Percentiles rank a stretch among this genome's conserved stretches.
These are phyloP conservation scores for Rhizopus delemar DNA, from an alignment of 371 early-diverging fungal species.

Conservation along the genomic window DNA sequence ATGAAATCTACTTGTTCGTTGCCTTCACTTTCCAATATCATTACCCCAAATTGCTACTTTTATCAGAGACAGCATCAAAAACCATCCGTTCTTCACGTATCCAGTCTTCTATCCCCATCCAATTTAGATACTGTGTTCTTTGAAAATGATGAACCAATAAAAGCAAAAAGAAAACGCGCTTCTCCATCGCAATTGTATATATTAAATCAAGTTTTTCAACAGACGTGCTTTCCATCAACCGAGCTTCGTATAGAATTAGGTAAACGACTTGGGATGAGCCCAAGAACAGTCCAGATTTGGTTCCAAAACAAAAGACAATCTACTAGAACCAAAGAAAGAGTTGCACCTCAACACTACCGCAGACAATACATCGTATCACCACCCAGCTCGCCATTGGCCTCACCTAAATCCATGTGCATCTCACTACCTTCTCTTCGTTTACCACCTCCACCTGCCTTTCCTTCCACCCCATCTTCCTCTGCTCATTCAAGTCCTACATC, in stretches of 20 bases:
- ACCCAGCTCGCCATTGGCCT: conserved; percentile 52
- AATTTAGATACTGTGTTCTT: not conserved
- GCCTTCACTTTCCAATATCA: conserved; percentile 41
- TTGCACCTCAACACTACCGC: conserved; percentile 3
- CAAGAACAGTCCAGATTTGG: conserved; percentile 90
- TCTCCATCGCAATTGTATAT: conserved; percentile 52
- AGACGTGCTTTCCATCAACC: conserved; percentile 62
- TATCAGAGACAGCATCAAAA: not conserved
- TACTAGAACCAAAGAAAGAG: conserved; percentile 15
- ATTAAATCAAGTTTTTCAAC: conserved; percentile 53
- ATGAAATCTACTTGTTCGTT: conserved; percentile 31
- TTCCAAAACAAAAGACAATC: conserved; percentile 92
- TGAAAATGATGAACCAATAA: conserved; percentile 26
- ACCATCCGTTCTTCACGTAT: conserved; percentile 10
- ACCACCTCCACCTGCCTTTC: conserved; percentile 29
- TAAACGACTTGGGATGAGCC: conserved; percentile 83
- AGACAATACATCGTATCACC: conserved; percentile 11
- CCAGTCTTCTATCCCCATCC: conserved; percentile 11
- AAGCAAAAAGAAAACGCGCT: conserved; percentile 52
- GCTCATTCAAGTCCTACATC: conserved; percentile 33
- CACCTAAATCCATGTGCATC: conserved; percentile 34
- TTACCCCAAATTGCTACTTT: conserved; percentile 9
- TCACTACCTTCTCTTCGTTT: conserved; percentile 35
- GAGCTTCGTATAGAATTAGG: conserved; percentile 84
- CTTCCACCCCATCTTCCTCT: conserved; percentile 31